A percentile compares a stretch with the other conserved stretches of the same genome.
phyloP scores from a whole-genome alignment of 2,329 filamentous ascomycete species.

The Cyphellophora europaea region DNA sequence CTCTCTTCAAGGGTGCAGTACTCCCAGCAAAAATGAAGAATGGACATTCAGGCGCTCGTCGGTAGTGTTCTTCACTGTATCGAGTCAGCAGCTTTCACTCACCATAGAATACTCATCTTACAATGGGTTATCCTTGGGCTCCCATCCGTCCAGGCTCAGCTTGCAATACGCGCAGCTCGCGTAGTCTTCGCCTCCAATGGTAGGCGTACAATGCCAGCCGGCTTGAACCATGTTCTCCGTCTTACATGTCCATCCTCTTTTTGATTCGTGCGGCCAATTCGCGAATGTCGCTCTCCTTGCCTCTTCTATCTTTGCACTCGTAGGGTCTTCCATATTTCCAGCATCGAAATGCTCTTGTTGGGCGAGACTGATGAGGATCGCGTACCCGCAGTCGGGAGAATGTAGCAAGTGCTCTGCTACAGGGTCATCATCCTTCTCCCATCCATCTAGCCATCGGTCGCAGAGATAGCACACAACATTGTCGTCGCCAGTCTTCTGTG shows the following conservation, averaged over 20 bases:
- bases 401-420: slow-evolving; percentile 78
- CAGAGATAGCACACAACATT: slow-evolving; percentile 89
- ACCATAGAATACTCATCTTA: too few species aligned
- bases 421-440: slow-evolving; percentile 80
- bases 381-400: slow-evolving; percentile 77
- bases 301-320: slow-evolving; percentile 58
- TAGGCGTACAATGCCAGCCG: slow-evolving; percentile 90
- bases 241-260: slow-evolving; percentile 83
- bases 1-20: slow-evolving; percentile 45
- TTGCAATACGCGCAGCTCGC: slow-evolving; percentile 87
- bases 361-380: slow-evolving; percentile 57
- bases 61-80: slow-evolving; percentile 71
- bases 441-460: slow-evolving; percentile 73
- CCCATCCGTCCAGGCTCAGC: slow-evolving; percentile 87
- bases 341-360: slow-evolving; percentile 53
- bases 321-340: slow-evolving; percentile 60
- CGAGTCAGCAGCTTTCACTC: background rate
- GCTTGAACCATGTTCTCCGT: slow-evolving; percentile 83
- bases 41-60: slow-evolving; percentile 65
- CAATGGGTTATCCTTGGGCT: slow-evolving; percentile 81
- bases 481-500: slow-evolving; percentile 64
- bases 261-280: slow-evolving; percentile 84
- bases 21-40: slow-evolving; percentile 67
- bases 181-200: slow-evolving; percentile 73
- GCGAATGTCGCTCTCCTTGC: slow-evolving; percentile 77